Evolutionary conservation across 73 alveolate species (phyloP), one percentile per base, ranked within the genome.

Genomic region (Paramecium sexaurelia): DNA sequence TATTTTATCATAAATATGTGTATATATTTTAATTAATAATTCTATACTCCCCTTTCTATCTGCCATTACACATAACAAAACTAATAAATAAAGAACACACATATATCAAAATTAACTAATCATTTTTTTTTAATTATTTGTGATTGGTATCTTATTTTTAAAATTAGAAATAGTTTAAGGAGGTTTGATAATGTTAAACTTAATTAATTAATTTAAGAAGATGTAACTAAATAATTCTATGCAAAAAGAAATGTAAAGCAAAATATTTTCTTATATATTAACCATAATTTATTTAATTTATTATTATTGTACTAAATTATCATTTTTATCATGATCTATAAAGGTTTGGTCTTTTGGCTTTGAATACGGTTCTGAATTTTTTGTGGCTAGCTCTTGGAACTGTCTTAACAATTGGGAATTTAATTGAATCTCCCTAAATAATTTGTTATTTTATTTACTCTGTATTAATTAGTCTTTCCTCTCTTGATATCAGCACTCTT

Each of bases 331-430:
- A 78, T 41, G 90, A 78, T 78, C 90, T 78, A 41, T 69, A 88
- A 26, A 82, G 85, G 83, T 55, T 67, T 36, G 94, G 94, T 88
- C 94, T 88, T 43, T 55, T 88, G 55, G 94, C 94, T 82, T 67
- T 69, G 84, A 68, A 88, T 29, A 88, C 84, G n/a, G 94, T 88
- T 69, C 90, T 88, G 83, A 55, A 88, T 88, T 88, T 88, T 40
- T 69, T 88, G 6, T 37, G 71, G 32, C 91, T 68, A 33, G 71
- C 75, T 88, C 94, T 88, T 22, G 85, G 94, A 68, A 88, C 67
- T 20, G 91, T 88, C 83, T 88, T 88, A 71, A 88, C 91, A 55
- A 88, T 69, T 55, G 94, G 94, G 91, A 88, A 88, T 82, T 47
- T 88, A 51, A 88, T 75, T 29, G 94, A 75, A 69, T 75, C 94